These are phyloP conservation scores for Boletus subparvulus DNA, from an alignment of 768 basidiomycete species.

Conservation along the genomic window DNA sequence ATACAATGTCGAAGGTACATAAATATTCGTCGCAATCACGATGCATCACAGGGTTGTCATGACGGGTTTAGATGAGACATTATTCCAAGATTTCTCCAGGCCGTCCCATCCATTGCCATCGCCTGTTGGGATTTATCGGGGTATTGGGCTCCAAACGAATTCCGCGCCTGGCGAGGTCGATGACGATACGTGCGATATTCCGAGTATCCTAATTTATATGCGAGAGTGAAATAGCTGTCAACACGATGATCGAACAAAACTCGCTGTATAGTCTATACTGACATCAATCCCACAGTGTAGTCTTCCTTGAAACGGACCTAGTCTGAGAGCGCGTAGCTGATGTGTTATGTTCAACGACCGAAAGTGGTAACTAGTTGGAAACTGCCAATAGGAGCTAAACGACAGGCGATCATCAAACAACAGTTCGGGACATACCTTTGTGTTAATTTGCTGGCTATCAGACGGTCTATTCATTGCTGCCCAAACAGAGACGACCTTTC, in stretches of 20 bases:
- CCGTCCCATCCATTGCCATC: constrained; percentile 89
- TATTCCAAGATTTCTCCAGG: constrained; percentile 63
- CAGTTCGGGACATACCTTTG: constrained; percentile 15
- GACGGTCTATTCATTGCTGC: constrained; percentile 12
- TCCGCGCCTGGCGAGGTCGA: constrained; percentile 72
- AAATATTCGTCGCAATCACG: constrained; percentile 1
- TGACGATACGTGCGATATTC: constrained; percentile 81
- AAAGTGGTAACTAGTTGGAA: constrained; percentile 17
- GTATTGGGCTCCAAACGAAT: constrained; percentile 73
- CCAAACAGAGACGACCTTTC: constrained; percentile 55
- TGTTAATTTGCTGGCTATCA: constrained; percentile 8
- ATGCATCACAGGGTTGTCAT: constrained; percentile 12
- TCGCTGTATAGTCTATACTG: constrained; percentile 36
- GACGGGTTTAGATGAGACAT: constrained; percentile 21
- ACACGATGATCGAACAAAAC: not conserved
- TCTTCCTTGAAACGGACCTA: constrained; percentile 78
- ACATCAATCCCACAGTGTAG: constrained; percentile 91
- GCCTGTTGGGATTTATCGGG: constrained; percentile 57
- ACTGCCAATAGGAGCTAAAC: constrained; percentile 13
- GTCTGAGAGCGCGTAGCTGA: constrained; percentile 71
- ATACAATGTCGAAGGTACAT: not conserved
- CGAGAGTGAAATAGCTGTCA: constrained; percentile 5
- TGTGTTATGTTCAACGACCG: constrained; percentile 61
- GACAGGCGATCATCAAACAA: not conserved
- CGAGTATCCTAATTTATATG: constrained; percentile 67